A percentile compares a stretch with the other conserved stretches of the same genome.
Conservation (phyloP, 495 filamentous ascomycete genomes). For the Sphaerosporella brunnea region DNA sequence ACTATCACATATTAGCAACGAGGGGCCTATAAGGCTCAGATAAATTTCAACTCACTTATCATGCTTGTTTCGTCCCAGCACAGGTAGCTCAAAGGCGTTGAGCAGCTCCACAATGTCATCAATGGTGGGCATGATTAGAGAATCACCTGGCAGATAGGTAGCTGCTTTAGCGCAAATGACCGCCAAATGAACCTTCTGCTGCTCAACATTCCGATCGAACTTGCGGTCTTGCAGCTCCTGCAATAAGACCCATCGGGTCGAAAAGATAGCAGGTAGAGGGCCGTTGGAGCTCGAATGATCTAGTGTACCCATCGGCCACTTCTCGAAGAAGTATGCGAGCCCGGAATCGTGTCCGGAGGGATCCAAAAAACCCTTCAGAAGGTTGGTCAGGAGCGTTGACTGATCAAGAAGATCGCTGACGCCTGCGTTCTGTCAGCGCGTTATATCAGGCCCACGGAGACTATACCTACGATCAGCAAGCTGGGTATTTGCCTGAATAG, state of each 20-base stretch:
- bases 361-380: background rate
- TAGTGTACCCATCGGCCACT: background rate
- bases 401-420: background rate
- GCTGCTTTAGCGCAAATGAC: background rate
- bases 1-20: slow-evolving; percentile 1
- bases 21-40: background rate
- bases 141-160: background rate
- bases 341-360: background rate
- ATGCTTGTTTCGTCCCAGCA: slow-evolving; percentile 18
- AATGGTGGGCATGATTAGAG: background rate
- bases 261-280: background rate
- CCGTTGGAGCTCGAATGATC: background rate
- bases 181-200: background rate
- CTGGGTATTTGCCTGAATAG: background rate
- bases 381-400: background rate
- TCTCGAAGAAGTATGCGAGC: background rate
- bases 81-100: slow-evolving; percentile 5
- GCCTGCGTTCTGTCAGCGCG: background rate
- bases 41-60: slow-evolving; percentile 4
- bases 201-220: background rate
- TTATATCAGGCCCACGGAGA: background rate
- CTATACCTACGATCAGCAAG: background rate
- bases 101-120: background rate
- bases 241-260: background rate
- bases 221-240: background rate